Evolutionary conservation across 176 grass and related monocot species (phyloP).

Genomic region (Oryza rufipogon): DNA sequence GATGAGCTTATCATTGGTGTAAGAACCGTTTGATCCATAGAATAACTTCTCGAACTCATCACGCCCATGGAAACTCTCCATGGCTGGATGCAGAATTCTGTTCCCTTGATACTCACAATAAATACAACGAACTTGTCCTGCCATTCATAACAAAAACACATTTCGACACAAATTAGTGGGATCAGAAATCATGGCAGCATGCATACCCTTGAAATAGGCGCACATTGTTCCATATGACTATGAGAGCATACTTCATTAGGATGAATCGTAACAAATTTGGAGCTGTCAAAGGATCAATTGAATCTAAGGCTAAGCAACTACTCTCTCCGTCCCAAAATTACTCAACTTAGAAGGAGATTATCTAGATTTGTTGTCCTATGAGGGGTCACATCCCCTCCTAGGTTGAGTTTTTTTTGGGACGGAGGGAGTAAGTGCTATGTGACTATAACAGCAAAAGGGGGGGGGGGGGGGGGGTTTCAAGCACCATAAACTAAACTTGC

Average conservation of each 20-base stretch:
- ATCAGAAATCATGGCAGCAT: too few relatives aligned
- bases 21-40: neutral
- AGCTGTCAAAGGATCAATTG: neutral
- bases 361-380: too few relatives aligned
- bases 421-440: neutral
- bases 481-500: neutral
- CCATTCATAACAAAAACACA: neutral
- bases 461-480: neutral
- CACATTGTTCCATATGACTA: neutral
- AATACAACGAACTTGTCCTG: conserved; percentile 19
- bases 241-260: neutral
- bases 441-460: neutral
- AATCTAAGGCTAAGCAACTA: neutral
- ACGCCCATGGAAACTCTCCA: neutral
- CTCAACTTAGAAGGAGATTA: too few relatives aligned
- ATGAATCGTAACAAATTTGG: neutral
- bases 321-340: too few relatives aligned
- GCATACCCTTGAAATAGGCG: too few relatives aligned
- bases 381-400: too few relatives aligned
- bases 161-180: too few relatives aligned
- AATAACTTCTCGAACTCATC: conserved; percentile 12
- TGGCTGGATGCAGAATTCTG: conserved; percentile 16
- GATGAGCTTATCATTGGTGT: neutral
- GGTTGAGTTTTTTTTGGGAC: too few relatives aligned
- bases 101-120: conserved; percentile 8